Base-by-base conservation (phyloP, 495 filamentous ascomycete genomes). In the Penicillium nucicola region DNA sequence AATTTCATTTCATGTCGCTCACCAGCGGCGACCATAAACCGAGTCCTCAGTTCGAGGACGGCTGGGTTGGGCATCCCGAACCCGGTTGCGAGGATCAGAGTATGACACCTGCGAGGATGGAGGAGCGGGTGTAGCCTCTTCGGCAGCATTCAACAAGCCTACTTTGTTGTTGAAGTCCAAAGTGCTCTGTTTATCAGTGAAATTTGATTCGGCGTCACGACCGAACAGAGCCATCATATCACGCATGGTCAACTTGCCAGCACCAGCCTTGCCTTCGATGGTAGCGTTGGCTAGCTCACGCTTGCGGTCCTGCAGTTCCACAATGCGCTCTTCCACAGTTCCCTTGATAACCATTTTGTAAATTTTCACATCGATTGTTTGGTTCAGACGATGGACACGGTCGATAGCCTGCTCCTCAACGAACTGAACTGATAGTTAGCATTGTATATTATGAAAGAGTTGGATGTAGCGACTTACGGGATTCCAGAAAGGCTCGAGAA, bases 331-430 rank as follows among this genome's bases (percentile, higher is more conserved):
- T 71, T 98, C 93, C 15, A 98, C 92, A 1, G 88, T 89, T 47
- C 81, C 77, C 45, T 79, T 80, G 53, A 98, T 82, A 11, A 91
- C 95, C 55, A 98, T 77, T 55, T 90, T 92, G 76, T 95, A 98
- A 45, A 98, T 91, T 18, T 89, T 82, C 33, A 98, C 93, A 61
- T 97, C 92, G 12, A 88, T 74, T 12, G 90, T 96, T 70, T 98
- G 93, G 46, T 93, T 97, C 35, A 98, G 83, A 10, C 93, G 89
- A 57, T 98, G 93, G 38, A 98, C 93, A 36, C 93, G 90, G 66
- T 98, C 93, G 57, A 98, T 98, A 9, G 93, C 93, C 77, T 97
- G 93, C 67, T 97, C 93, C 78, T 98, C 93, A 20, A 97, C 88
- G 57, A 98, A 98, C 74, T 87, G 45, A 19, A 31, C 44, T 40